Evolutionary conservation across 1,284 basidiomycete genomes (phyloP), one percentile per base, ranked within the genome.

Genomic region (Malassezia equina): DNA sequence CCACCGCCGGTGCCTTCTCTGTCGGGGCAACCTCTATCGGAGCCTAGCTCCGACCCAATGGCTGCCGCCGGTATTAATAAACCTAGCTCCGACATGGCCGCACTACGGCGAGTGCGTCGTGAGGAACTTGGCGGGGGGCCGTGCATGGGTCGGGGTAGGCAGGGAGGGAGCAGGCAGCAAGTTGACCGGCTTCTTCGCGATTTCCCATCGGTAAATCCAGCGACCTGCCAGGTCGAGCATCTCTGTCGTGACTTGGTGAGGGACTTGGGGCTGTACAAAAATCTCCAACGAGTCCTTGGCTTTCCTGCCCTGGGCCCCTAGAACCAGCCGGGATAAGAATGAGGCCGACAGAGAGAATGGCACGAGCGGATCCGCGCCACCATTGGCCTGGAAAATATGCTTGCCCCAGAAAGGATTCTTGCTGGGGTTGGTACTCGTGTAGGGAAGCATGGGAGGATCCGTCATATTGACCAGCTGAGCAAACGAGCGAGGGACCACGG

Each of bases 341-440:
- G 58, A 53, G 17, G 63, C 48, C 29, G 67, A 63, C 52, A 65
- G 71, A 34, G 58, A 59, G 57, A 62, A 66, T 4, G 53, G 56
- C 24, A 73, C 70, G 28, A 71, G 40, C 39, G 61, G 63, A 49
- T 73, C 70, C 12, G 54, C 49, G n/a, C 53, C 62, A n/a, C 70
- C 70, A 28, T 52, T 58, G 28, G 61, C 62, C 32, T 66, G 62
- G 47, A 64, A 64, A 23, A 73, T 65, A 51, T 64, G 59, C 45
- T 73, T 73, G 15, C 66, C 67, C 63, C 64, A 71, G 41, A 66
- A 65, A 1, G 64, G 66, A 32, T 65, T 65, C 7, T 23, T 24
- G 3, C 28, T 31, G 6, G 65, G 17, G 39, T 64, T 60, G 3
- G 43, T 39, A 4, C 33, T 39, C 4, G 19, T 27, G 36, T 59